Evolutionary conservation across 768 basidiomycete species (phyloP), one percentile per base, ranked within the genome.

Genomic region (Lactifluus echinatus): DNA sequence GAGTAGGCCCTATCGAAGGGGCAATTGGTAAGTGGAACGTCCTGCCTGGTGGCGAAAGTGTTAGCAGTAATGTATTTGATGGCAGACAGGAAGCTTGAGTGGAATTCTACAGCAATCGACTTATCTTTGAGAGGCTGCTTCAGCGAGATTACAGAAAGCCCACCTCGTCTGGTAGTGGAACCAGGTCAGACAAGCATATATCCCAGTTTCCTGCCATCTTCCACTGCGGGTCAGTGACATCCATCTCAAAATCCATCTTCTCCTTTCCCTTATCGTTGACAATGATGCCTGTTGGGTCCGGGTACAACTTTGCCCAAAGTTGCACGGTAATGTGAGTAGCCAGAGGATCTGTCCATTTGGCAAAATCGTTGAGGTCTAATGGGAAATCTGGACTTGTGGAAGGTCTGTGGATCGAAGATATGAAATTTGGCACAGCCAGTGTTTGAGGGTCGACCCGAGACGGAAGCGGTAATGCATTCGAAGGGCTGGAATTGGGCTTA

Each of bases 381-480:
- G 75, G 53, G 64, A 92, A 95, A 23, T 74, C 69, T 0, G 93
- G 93, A 67, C 92, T 89, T 0, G 87, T 93, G 1, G 93, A 94
- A 4, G 91, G 87, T 23, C 74, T 77, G 67, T 93, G 92, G 48
- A 89, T 76, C 0, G 81, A 76, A 2, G 93, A 95, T 47, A 92
- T 77, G 68, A 84, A 93, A 65, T 88, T 79, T 2, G 88, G 82
- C 10, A 70, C 66, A 40, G 62, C 61, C 8, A 54, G 53, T 53
- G 66, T 55, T 44, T 59, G 53, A 44, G 11, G 34, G 59, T 63
- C 21, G 17, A 29, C 36, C 15, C 33, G 56, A 28, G 59, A 60
- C 11, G 50, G 23, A 50, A 36, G 17, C 15, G 34, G 56, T 37
- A 23, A 23, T 57, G 58, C 14, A 11, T 55, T 59, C 34, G 57